Base-by-base conservation (phyloP, 225 moss, liverwort and hornwort genomes). In the Anthoceros angustus region DNA sequence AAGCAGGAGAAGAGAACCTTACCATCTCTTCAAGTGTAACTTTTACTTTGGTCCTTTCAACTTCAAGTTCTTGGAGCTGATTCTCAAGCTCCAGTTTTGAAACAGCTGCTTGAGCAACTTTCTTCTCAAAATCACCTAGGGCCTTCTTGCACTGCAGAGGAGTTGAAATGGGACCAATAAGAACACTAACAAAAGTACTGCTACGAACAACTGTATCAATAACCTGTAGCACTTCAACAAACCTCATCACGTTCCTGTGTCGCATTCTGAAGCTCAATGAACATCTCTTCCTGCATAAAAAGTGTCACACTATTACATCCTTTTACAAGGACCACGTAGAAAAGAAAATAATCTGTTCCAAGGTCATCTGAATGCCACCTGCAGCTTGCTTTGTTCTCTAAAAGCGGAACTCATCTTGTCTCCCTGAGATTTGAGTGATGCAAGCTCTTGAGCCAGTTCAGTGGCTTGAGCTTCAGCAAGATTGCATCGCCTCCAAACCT, bases 381-480 rank as follows among this genome's bases (percentile, higher is more conserved):
- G 73, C 23, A 81, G 62, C 55, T 68, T 81, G 12, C 72, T 75
- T 64, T 81, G 81, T 67, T 81, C 69, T 41, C 39, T 40, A 50
- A 81, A 76, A 23, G 81, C 78, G 6, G 20, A 50, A 25, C 75
- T 75, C 78, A 73, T 69, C 70, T 81, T 81, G 60, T 81, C 78
- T 60, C 69, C 62, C 55, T 78, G 78, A 68, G 75, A 78, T 62
- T 67, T 78, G 8, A 74, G 49, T 15, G 60, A 49, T 8, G 72
- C 75, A 46, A 81, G 67, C 66, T 81, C 75, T 63, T 81, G 81
- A 21, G 81, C 81, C 61, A 72, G 72, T 20, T 81, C 81, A 63
- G 81, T 81, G 11, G 81, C 81, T 67, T 81, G 75, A 14, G 78
- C 81, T 65, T 81, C 81, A 26, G 75, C 81, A 25, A 81, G 73